Evolutionary conservation across 176 grass and related monocot species (phyloP).

Genomic region (Ampelocalamus luodianensis): DNA sequence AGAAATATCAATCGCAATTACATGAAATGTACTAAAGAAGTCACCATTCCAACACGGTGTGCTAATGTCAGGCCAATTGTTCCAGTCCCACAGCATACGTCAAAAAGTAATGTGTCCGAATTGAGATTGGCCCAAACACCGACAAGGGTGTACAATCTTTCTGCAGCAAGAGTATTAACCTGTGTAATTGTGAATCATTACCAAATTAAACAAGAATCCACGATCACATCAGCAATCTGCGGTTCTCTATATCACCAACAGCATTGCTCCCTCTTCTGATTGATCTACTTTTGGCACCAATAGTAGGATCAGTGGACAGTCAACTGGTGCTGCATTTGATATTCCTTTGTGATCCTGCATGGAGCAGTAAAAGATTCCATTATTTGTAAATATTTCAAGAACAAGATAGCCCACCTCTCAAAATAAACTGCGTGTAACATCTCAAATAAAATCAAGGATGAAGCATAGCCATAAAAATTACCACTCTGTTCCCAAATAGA

Average conservation of each 20-base stretch:
- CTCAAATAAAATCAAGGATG: background rate
- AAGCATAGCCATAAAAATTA: background rate
- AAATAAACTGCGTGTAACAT: constrained; percentile 9
- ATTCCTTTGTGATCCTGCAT: constrained; percentile 92
- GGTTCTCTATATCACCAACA: too few relatives aligned
- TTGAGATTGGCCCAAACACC: constrained; percentile 95
- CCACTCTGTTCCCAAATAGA: background rate
- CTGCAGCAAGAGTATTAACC: constrained; percentile 97
- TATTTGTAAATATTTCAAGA: constrained; percentile 28
- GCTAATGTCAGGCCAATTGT: constrained; percentile 96
- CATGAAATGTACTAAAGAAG: constrained; percentile 19
- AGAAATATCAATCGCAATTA: constrained; percentile 9
- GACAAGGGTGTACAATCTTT: constrained; percentile 86
- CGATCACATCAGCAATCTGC: too few relatives aligned
- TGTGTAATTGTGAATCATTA: constrained; percentile 56
- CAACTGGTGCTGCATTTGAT: constrained; percentile 96
- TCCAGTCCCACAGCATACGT: constrained; percentile 95
- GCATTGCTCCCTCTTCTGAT: constrained; percentile 51
- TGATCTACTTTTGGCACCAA: constrained; percentile 53
- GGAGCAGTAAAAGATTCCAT: constrained; percentile 34
- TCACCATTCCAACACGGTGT: constrained; percentile 88
- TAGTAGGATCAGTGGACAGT: constrained; percentile 82
- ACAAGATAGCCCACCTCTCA: constrained; percentile 1
- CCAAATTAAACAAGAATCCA: constrained; percentile 28
- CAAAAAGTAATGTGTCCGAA: constrained; percentile 94